Evolutionary conservation across 192 early-diverging fungal species (phyloP).

Genomic region (Backusella westeae): DNA sequence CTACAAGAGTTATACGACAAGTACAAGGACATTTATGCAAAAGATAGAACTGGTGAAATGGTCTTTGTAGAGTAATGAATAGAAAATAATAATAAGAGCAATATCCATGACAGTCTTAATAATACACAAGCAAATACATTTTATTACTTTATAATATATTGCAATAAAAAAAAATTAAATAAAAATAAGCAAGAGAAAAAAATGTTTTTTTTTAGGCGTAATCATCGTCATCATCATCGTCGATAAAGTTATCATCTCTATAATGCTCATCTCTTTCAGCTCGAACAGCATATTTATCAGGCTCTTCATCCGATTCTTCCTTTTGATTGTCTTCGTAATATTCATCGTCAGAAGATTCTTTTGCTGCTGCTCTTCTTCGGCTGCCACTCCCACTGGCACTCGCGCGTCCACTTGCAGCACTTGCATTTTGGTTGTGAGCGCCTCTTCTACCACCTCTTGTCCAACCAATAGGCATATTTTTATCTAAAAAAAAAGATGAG

Average conservation of each 20-base stretch:
- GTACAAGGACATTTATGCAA: slow-evolving; percentile 74
- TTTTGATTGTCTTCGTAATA: slow-evolving; percentile 29
- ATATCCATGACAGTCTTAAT: not conserved
- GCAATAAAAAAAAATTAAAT: not conserved
- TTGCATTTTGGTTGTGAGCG: slow-evolving; percentile 35
- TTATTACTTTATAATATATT: not conserved
- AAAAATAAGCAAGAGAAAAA: not conserved
- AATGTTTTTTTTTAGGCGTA: not conserved
- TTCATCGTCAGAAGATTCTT: slow-evolving; percentile 35
- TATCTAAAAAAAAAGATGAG: slow-evolving; percentile 22
- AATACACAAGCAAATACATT: not conserved
- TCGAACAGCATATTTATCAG: slow-evolving; percentile 7
- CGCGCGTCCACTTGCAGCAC: slow-evolving; percentile 14
- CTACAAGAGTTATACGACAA: slow-evolving; percentile 59
- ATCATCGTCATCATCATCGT: slow-evolving; percentile 26
- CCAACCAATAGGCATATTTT: slow-evolving; percentile 29
- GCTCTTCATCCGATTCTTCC: slow-evolving; percentile 15
- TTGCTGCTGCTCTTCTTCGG: not conserved
- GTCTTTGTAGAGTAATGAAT: slow-evolving; percentile 57
- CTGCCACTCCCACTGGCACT: slow-evolving; percentile 14
- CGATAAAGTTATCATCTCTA: slow-evolving; percentile 14
- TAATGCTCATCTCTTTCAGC: slow-evolving; percentile 11
- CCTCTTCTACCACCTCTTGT: slow-evolving; percentile 33
- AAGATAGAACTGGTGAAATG: slow-evolving; percentile 59
- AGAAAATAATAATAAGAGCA: not conserved